Base-by-base conservation (phyloP, 345 rosid species). In the Gossypium thurberi region DNA sequence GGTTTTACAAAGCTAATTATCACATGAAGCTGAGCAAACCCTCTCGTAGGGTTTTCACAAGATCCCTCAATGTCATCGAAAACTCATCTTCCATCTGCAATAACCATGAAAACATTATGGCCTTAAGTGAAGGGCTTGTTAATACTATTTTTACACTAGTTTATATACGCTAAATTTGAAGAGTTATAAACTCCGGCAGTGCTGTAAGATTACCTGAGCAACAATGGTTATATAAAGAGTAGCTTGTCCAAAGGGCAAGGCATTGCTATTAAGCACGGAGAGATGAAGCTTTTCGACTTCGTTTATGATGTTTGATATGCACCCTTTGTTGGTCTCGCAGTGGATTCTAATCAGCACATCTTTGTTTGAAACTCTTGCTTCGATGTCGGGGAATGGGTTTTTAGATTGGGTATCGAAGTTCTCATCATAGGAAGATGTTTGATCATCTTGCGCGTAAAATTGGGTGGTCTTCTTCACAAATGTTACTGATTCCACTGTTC, bases 281-380 rank as follows among this genome's bases (percentile, higher is more conserved):
- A 93, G 75, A 40, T 84, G 82, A 50, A 84, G 81, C 67, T 82
- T 88, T 79, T 88, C 92, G 1, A 93, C 59, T 74, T 82, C 83
- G 37, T 58, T 70, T 6, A 91, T 50, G 70, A 91, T 80, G 62
- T 76, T 84, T 6, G 78, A 18, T 10, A 84, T 20, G 75, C 80
- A 68, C 0, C 85, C 86, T 76, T 82, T 84, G 20, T 72, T 81
- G 37, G 83, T 88, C 80, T 86, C 87, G 59, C 91, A 87, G 8
- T 85, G 96, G 76, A 93, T 84, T 80, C 87, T 80, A 2, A 93
- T 77, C 8, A 91, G 84, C 8, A 88, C 86, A 64, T 93, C 83
- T 20, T 78, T 83, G 69, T 79, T 81, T 0, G 84, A 79, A 63
- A 91, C 86, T 76, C 85, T 87, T 0, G 83, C 93, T 80, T 93